phyloP scores from a whole-genome alignment of 805 yeast species.

The Candida ponderosae region DNA sequence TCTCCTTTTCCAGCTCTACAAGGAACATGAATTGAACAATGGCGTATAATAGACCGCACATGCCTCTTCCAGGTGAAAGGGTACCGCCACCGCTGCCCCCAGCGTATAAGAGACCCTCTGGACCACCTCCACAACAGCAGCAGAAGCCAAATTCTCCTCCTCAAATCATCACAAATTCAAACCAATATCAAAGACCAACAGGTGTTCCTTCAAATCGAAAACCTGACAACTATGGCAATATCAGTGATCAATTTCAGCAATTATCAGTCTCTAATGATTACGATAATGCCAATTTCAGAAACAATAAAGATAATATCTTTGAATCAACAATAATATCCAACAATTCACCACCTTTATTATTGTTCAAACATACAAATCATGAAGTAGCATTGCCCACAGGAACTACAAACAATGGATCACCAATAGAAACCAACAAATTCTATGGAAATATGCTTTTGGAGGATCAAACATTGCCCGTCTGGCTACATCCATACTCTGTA shows the following conservation, averaged over 20 bases:
- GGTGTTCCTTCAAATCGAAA: conserved; percentile 2
- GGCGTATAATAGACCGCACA: conserved; percentile 21
- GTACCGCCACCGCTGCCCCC: conserved; percentile 1
- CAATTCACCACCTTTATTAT: conserved; percentile 33
- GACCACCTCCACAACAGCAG: conserved; percentile 8
- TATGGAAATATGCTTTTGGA: conserved; percentile 66
- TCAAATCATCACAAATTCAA: no score
- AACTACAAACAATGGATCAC: conserved; percentile 19
- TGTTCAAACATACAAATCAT: conserved; percentile 27
- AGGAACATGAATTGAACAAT: no score
- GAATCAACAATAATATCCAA: conserved; percentile 2
- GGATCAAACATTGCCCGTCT: conserved; percentile 58
- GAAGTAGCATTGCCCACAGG: conserved; percentile 20
- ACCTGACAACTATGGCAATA: not conserved
- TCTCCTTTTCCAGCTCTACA: no score
- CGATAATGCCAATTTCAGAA: not conserved
- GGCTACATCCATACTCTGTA: conserved; percentile 78
- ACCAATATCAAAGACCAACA: no score
- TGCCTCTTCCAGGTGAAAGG: conserved; percentile 18
- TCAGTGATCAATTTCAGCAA: not conserved
- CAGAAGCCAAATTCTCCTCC: no score
- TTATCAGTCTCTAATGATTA: not conserved
- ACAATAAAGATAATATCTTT: conserved; percentile 1
- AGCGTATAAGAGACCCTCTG: not conserved
- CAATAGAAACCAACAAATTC: conserved; percentile 72